These are phyloP conservation scores for Coniella vitis DNA, from an alignment of 2,329 filamentous ascomycete species.

Conservation along the genomic window DNA sequence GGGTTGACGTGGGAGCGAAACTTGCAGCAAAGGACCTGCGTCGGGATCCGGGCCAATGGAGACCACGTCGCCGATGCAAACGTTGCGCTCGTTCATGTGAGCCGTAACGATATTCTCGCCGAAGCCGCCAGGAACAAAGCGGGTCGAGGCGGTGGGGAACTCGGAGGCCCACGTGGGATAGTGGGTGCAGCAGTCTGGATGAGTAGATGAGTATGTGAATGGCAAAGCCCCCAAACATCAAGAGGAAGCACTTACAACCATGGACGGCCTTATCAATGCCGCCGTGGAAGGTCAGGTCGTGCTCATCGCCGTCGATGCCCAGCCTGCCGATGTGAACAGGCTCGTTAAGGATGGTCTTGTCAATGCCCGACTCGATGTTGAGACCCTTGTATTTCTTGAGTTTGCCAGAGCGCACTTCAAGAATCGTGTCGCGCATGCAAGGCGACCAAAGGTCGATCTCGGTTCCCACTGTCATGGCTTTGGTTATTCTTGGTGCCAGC, in stretches of 20 bases:
- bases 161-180: constrained; percentile 49
- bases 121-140: constrained; percentile 52
- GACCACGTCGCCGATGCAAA: constrained; percentile 59
- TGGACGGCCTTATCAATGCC: constrained; percentile 58
- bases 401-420: constrained; percentile 50
- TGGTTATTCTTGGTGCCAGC: too few relatives aligned
- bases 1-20: constrained; percentile 55
- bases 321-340: constrained; percentile 38
- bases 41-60: constrained; percentile 40
- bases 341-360: constrained; percentile 39
- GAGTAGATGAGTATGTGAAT: too few relatives aligned
- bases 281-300: constrained; percentile 55
- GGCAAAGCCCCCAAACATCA: not conserved
- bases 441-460: constrained; percentile 34
- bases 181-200: constrained; percentile 50
- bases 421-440: constrained; percentile 41
- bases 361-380: constrained; percentile 48
- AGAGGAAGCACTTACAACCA: constrained; percentile 37
- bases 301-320: constrained; percentile 54
- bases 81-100: constrained; percentile 54
- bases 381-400: constrained; percentile 49
- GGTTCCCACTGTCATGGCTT: constrained; percentile 5
- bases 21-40: constrained; percentile 38
- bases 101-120: constrained; percentile 57
- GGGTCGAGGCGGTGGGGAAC: constrained; percentile 41